Evolutionary conservation across 495 filamentous ascomycete genomes (phyloP).

Genomic region (Poronia punctata): DNA sequence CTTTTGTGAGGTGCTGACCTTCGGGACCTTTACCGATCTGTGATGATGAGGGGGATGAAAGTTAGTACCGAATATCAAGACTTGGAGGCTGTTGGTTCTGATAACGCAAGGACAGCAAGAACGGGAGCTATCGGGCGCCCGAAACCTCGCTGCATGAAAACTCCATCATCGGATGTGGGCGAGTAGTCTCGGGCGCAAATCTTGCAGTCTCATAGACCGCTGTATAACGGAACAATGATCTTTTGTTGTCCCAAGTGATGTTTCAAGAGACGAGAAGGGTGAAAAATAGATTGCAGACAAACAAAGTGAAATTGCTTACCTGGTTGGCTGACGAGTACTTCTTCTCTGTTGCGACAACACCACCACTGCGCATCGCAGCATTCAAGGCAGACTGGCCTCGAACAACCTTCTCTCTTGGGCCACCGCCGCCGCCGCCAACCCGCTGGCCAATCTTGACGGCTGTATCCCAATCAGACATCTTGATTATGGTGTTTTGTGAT

Average conservation of each 20-base stretch:
- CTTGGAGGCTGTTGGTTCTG: no score
- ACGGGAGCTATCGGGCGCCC: no score
- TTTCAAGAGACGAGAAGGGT: no score
- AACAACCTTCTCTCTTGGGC: constrained; percentile 75
- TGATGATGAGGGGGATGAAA: constrained; percentile 15
- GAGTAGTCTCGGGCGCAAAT: no score
- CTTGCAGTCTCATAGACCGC: no score
- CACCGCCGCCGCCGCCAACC: constrained; percentile 53
- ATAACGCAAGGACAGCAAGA: no score
- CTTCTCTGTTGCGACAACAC: constrained; percentile 83
- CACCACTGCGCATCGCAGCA: constrained; percentile 75
- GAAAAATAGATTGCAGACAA: not conserved
- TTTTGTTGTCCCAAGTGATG: no score
- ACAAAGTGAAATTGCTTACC: constrained; percentile 47
- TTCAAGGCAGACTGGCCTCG: constrained; percentile 83
- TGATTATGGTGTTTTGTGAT: not conserved
- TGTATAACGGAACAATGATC: no score
- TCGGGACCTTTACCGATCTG: constrained; percentile 44
- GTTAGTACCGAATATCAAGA: no score
- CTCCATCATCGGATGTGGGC: no score
- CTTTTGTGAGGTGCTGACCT: constrained; percentile 95
- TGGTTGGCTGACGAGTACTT: constrained; percentile 71
- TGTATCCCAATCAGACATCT: constrained; percentile 68
- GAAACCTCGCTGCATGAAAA: constrained; percentile 13
- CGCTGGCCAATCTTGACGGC: constrained; percentile 92